Evolutionary conservation across 306 rosid species (phyloP), one percentile per base, ranked within the genome.

Genomic region (Dryas drummondii): DNA sequence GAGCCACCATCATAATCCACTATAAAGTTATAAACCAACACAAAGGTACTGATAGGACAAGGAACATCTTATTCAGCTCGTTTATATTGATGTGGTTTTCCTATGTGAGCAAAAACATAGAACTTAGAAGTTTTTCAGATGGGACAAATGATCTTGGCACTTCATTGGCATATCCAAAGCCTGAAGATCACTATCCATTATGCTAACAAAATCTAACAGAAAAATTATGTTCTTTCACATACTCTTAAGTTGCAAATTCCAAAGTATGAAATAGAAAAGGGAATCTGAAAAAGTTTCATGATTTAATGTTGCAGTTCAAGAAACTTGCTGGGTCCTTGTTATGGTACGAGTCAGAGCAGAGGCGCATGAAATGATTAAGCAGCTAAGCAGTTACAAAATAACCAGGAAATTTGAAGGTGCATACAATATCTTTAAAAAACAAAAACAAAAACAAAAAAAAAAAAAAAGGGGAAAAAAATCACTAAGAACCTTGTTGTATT

Each of bases 401-500:
- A 42, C 4, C 13, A 17, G 57, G 45, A 27, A 45, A 46, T 5
- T 40, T 14, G 5, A 40, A 15, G n/a, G n/a, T 37, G 4, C 19
- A 63, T 10, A 52, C 27, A 16, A 41, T 57, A 40, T n/a, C 32
- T n/a, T 49, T 0, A 27, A 11, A 27, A 26, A 68, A 7, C 2
- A 32, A 16, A 27, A 59, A 19, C 0, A 19, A 17, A 10, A 19
- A 1, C 0, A 4, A 16, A 32, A 27, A 22, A 2, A 4, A 60
- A 41, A 52, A 14, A 26, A 40, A 32, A 1, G 37, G 37, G 37
- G 37, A 32, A 60, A 59, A 68, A 45, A n/a, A 19, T 1, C 5
- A 19, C 9, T 9, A 52, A 56, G 26, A 54, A 69, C 78, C 82
- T 78, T 68, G 11, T n/a, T 42, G 62, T 47, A 59, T 46, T 51